Evolutionary conservation across 306 rosid species (phyloP).

Genomic region (Luffa acutangula): DNA sequence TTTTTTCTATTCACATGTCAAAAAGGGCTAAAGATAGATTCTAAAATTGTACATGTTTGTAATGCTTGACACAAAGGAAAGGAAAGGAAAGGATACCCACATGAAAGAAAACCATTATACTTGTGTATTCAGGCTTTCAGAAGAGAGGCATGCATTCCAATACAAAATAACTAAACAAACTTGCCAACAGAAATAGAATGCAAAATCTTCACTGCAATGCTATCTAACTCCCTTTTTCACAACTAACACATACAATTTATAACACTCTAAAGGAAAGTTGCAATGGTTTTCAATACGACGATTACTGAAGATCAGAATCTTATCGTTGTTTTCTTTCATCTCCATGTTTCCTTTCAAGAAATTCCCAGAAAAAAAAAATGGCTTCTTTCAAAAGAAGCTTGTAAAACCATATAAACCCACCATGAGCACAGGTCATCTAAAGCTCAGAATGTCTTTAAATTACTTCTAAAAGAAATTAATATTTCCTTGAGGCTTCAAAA

Average conservation of each 20-base stretch:
- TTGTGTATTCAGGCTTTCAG: not conserved
- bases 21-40: no score
- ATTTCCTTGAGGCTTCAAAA: not conserved
- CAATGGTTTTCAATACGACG: not conserved
- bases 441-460: not conserved
- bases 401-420: not conserved
- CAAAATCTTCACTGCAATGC: not conserved
- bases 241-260: not conserved
- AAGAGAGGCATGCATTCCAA: not conserved
- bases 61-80: not conserved
- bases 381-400: not conserved
- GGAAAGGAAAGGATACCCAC: not conserved
- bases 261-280: not conserved
- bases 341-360: not conserved
- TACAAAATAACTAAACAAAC: not conserved
- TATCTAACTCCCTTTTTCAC: not conserved
- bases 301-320: not conserved
- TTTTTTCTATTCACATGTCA: no score
- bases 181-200: not conserved
- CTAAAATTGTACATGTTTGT: no score
- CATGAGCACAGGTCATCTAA: not conserved
- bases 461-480: not conserved
- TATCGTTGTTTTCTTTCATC: not conserved
- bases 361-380: not conserved
- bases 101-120: not conserved